Conservation (phyloP, 768 basidiomycete genomes). For the Phlegmacium glaucopus region DNA sequence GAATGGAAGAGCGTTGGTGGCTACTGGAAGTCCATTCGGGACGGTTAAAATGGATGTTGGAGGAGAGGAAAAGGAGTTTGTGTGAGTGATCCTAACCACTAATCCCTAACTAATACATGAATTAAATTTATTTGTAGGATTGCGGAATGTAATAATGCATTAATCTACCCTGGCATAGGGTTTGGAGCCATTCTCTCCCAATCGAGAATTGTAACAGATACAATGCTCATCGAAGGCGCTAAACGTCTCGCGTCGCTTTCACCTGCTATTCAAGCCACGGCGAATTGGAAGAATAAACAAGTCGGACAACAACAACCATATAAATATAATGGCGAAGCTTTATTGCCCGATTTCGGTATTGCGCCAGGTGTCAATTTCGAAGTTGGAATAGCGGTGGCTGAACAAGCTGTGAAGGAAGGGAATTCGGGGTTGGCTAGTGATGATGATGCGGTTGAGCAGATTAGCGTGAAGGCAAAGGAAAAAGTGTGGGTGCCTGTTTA, state of each 20-base stretch:
- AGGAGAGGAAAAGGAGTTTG: conserved; percentile 53
- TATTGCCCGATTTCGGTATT: conserved; percentile 76
- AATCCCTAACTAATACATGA: neutral
- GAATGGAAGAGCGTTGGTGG: conserved; percentile 71
- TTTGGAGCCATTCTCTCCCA: conserved; percentile 73
- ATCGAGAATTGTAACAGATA: conserved; percentile 65
- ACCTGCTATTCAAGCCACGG: conserved; percentile 39
- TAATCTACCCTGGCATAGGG: conserved; percentile 85
- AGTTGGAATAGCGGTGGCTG: conserved; percentile 77
- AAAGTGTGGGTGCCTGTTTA: conserved; percentile 68
- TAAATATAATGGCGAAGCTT: conserved; percentile 59
- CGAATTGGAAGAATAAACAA: conserved; percentile 31
- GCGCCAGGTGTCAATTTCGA: conserved; percentile 75
- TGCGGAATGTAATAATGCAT: conserved; percentile 74
- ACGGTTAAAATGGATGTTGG: conserved; percentile 58
- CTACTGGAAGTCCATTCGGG: conserved; percentile 83
- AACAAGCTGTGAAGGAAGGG: conserved; percentile 75
- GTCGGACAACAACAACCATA: too few species aligned
- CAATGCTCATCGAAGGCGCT: conserved; percentile 87
- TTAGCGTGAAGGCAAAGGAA: conserved; percentile 47
- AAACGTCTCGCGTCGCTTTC: conserved; percentile 71
- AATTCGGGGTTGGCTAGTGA: conserved; percentile 31
- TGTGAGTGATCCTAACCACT: conserved; percentile 43
- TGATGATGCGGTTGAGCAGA: neutral
- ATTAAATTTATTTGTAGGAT: conserved; percentile 39